These are phyloP conservation scores for Xeromyces bisporus DNA, from an alignment of 495 filamentous ascomycete genomes.

Conservation along the genomic window DNA sequence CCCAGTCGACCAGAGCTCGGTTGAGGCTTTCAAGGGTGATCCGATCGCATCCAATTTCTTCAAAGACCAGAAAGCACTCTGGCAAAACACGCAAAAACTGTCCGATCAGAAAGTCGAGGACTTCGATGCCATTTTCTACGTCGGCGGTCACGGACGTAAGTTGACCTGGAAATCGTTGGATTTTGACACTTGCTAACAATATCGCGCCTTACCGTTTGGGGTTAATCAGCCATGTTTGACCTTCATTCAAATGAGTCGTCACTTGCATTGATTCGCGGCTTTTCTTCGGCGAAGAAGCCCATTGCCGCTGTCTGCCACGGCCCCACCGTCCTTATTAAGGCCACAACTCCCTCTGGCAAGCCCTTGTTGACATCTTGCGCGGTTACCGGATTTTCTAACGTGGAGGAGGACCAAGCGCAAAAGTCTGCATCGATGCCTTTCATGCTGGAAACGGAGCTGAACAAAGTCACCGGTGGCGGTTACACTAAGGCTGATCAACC, in stretches of 20 bases:
- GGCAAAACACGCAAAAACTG: slow-evolving; percentile 36
- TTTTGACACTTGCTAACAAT: neutral
- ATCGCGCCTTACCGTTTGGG: neutral
- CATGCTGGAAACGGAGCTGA: slow-evolving; percentile 41
- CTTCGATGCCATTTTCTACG: slow-evolving; percentile 44
- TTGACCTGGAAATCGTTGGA: slow-evolving; percentile 1
- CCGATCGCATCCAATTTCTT: slow-evolving; percentile 26
- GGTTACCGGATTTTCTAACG: slow-evolving; percentile 53
- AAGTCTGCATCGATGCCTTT: slow-evolving; percentile 42
- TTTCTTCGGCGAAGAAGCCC: slow-evolving; percentile 41
- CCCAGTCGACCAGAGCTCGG: slow-evolving; percentile 41
- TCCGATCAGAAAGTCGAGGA: slow-evolving; percentile 27
- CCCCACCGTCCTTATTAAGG: slow-evolving; percentile 42
- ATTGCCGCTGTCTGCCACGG: slow-evolving; percentile 57
- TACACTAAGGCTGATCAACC: slow-evolving; percentile 42
- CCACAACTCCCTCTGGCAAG: slow-evolving; percentile 32
- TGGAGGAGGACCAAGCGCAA: slow-evolving; percentile 41
- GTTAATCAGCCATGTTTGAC: slow-evolving; percentile 52
- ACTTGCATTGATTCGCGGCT: slow-evolving; percentile 41
- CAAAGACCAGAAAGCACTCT: slow-evolving; percentile 28
- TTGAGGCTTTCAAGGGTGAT: slow-evolving; percentile 36
- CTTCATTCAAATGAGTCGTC: slow-evolving; percentile 33
- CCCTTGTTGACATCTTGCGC: slow-evolving; percentile 35
- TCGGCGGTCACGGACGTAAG: slow-evolving; percentile 50
- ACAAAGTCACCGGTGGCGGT: slow-evolving; percentile 28